phyloP scores from a whole-genome alignment of 2,329 filamentous ascomycete genomes.

The Diaporthe amygdali region DNA sequence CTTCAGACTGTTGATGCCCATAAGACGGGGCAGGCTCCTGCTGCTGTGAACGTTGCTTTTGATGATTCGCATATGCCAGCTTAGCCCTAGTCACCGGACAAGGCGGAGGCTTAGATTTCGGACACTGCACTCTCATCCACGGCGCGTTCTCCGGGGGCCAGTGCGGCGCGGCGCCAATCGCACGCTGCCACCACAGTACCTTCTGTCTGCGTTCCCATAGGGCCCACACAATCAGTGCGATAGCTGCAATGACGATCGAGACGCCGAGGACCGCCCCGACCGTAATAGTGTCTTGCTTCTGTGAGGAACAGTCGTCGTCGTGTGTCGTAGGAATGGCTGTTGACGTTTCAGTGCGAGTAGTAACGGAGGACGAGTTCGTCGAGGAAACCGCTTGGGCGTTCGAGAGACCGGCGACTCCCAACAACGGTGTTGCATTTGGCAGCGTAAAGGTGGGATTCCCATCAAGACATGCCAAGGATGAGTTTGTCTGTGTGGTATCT shows the following conservation, averaged over 20 bases:
- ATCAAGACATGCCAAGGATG: background rate
- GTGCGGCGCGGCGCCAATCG: background rate
- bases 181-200: background rate
- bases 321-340: background rate
- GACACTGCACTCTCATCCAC: background rate
- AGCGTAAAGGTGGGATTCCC: background rate
- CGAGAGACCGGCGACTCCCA: conserved; percentile 8
- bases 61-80: background rate
- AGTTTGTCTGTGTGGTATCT: background rate
- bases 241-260: background rate
- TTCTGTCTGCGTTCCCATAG: conserved; percentile 17
- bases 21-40: background rate
- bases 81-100: background rate
- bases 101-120: background rate
- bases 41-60: background rate
- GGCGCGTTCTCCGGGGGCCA: background rate
- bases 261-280: background rate
- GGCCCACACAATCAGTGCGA: background rate
- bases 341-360: background rate
- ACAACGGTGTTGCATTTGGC: background rate
- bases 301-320: background rate
- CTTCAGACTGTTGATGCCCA: background rate
- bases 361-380: background rate
- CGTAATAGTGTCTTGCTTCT: background rate
- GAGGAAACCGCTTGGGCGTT: background rate